Conservation (phyloP, 2,329 filamentous ascomycete genomes). For the Pseudogymnoascus sp. region DNA sequence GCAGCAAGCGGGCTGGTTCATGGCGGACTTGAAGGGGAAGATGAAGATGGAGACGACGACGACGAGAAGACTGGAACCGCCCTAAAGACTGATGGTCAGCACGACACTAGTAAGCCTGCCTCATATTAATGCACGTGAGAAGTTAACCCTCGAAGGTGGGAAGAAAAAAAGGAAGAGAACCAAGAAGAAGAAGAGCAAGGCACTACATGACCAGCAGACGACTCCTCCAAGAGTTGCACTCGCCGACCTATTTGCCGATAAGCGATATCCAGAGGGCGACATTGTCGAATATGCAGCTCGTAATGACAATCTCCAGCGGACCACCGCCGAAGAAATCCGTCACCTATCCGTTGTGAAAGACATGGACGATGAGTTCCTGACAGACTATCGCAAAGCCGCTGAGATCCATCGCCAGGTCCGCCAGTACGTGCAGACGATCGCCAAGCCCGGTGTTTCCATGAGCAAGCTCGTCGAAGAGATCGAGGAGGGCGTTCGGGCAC, state of each 20-base stretch:
- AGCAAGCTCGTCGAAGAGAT: constrained; percentile 45
- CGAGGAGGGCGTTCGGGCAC: constrained; percentile 45
- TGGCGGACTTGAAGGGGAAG: background rate
- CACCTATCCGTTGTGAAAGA: constrained; percentile 71
- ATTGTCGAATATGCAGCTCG: constrained; percentile 58
- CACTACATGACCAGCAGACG: constrained; percentile 53
- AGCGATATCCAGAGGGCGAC: constrained; percentile 66
- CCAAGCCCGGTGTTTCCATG: constrained; percentile 43
- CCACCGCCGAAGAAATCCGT: constrained; percentile 73
- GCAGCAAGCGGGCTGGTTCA: background rate
- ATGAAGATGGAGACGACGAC: constrained; percentile 24
- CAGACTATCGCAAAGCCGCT: constrained; percentile 48
- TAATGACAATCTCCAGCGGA: constrained; percentile 67
- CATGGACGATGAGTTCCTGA: constrained; percentile 36
- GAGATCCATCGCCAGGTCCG: constrained; percentile 50
- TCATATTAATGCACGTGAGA: constrained; percentile 36
- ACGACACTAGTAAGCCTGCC: constrained; percentile 11
- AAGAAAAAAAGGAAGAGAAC: constrained; percentile 80
- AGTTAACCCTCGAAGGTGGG: constrained; percentile 14
- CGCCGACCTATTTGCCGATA: constrained; percentile 63
- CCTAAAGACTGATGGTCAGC: background rate
- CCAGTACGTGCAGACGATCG: constrained; percentile 39
- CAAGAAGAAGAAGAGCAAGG: constrained; percentile 63
- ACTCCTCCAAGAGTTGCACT: constrained; percentile 67
- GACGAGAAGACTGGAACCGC: background rate